These are phyloP conservation scores for Uncinocarpus reesii DNA, from an alignment of 2,329 filamentous ascomycete species.

Conservation along the genomic window DNA sequence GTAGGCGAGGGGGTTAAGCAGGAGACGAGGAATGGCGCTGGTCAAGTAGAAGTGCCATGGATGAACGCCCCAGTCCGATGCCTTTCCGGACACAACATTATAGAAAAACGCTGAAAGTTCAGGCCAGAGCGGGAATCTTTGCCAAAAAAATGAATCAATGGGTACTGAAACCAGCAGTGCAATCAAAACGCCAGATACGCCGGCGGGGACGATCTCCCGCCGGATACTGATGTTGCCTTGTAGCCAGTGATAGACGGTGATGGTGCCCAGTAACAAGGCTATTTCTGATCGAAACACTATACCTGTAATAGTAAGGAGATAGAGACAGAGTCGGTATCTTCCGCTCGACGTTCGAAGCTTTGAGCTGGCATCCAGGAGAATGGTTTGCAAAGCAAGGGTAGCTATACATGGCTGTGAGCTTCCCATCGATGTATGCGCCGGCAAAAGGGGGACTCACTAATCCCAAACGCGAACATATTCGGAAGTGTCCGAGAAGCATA, in stretches of 20 bases:
- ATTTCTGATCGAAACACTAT: constrained; percentile 85
- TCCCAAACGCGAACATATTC: constrained; percentile 89
- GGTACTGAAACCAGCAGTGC: constrained; percentile 61
- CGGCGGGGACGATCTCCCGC: constrained; percentile 51
- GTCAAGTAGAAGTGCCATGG: constrained; percentile 80
- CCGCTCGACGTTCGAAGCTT: constrained; percentile 26
- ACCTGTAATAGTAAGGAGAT: constrained; percentile 66
- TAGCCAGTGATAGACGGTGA: constrained; percentile 54
- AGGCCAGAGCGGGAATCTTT: constrained; percentile 67
- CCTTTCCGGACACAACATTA: constrained; percentile 76
- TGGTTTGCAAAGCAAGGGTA: constrained; percentile 36
- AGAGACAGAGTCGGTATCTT: constrained; percentile 55
- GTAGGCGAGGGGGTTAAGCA: constrained; percentile 65
- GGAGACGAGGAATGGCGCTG: constrained; percentile 67
- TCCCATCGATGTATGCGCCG: neutral
- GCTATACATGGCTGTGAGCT: constrained; percentile 18
- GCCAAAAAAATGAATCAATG: constrained; percentile 92
- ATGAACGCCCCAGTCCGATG: constrained; percentile 76
- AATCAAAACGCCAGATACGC: constrained; percentile 53
- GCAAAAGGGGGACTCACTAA: constrained; percentile 52
- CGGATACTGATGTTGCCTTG: constrained; percentile 46
- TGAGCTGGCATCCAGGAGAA: constrained; percentile 37
- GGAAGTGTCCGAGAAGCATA: constrained; percentile 86
- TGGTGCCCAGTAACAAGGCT: constrained; percentile 63
- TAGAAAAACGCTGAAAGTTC: constrained; percentile 83